A percentile compares a stretch with the other conserved stretches of the same genome.
Conservation (phyloP, 1,139 yeast species). For the Debaryomyces udenii region DNA sequence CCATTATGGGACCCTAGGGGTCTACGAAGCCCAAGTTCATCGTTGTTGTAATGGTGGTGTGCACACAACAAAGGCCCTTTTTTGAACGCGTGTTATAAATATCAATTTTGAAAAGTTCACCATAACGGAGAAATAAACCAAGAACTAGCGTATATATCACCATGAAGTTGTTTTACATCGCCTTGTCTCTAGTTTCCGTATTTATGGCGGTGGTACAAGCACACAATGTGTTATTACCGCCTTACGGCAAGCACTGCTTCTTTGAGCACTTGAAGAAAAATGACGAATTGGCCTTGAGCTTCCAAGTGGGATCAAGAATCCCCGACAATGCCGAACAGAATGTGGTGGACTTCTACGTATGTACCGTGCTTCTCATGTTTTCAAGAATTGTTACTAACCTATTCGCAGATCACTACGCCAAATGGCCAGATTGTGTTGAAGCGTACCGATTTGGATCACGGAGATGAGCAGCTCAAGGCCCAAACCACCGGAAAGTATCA, state of each 20-base stretch:
- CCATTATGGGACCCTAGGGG: background rate
- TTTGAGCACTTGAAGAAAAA: constrained; percentile 78
- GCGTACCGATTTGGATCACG: constrained; percentile 69
- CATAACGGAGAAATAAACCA: background rate
- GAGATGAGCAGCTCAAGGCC: constrained; percentile 74
- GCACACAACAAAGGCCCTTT: constrained; percentile 5
- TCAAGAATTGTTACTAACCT: constrained; percentile 13
- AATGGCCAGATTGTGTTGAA: constrained; percentile 56
- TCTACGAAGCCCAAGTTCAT: background rate
- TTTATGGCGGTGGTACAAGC: constrained; percentile 43
- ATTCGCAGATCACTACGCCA: constrained; percentile 55
- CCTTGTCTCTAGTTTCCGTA: constrained; percentile 6
- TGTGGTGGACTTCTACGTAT: constrained; percentile 69
- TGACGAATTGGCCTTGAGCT: constrained; percentile 86
- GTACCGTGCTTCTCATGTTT: constrained; percentile 11
- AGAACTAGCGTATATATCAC: background rate
- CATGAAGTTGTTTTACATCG: constrained; percentile 8
- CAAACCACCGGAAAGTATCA: constrained; percentile 71
- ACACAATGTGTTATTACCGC: constrained; percentile 82
- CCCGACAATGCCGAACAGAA: constrained; percentile 77
- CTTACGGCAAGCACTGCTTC: constrained; percentile 87
- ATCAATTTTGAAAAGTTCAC: constrained; percentile 5
- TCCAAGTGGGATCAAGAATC: constrained; percentile 93
- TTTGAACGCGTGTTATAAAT: constrained; percentile 12
- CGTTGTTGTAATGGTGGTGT: background rate